These are phyloP conservation scores for Trypanosoma theileri DNA, from an alignment of 208 protist genomes.

Conservation along the genomic window DNA sequence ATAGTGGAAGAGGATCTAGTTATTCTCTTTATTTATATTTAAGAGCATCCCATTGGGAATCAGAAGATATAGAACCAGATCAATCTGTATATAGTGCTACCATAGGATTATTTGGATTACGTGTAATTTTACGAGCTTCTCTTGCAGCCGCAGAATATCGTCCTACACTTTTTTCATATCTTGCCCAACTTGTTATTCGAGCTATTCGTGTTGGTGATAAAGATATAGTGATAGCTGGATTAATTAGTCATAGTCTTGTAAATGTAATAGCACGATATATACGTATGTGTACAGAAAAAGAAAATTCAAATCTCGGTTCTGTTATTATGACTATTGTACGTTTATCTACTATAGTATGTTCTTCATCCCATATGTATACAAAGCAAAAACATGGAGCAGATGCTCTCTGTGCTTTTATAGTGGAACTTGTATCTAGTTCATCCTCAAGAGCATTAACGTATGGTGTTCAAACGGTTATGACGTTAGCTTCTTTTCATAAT, in stretches of 20 bases:
- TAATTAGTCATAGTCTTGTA: slow-evolving; percentile 22
- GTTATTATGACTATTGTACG: slow-evolving; percentile 21
- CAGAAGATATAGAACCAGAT: slow-evolving; percentile 1
- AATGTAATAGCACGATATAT: slow-evolving; percentile 10
- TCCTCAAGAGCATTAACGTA: background rate
- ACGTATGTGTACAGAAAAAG: slow-evolving; percentile 6
- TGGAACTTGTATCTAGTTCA: slow-evolving; percentile 21
- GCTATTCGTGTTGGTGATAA: slow-evolving; percentile 11
- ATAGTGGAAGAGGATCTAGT: slow-evolving; percentile 10
- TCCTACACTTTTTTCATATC: slow-evolving; percentile 16
- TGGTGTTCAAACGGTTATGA: slow-evolving; percentile 23
- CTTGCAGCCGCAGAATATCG: slow-evolving; percentile 9
- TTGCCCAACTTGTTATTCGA: slow-evolving; percentile 13
- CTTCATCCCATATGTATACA: background rate
- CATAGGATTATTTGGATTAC: slow-evolving; percentile 22
- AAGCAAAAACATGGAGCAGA: slow-evolving; percentile 28
- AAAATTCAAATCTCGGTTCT: slow-evolving; percentile 2
- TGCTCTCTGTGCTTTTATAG: slow-evolving; percentile 19
- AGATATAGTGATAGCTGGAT: slow-evolving; percentile 15
- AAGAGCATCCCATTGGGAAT: slow-evolving; percentile 17
- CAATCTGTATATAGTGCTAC: slow-evolving; percentile 5
- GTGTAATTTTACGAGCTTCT: slow-evolving; percentile 12
- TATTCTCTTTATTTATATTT: slow-evolving; percentile 26
- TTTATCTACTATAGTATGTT: slow-evolving; percentile 24
- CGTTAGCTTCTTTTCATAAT: slow-evolving; percentile 17